phyloP scores from a whole-genome alignment of 106 monocot species.

The Cymbidium sinense region DNA sequence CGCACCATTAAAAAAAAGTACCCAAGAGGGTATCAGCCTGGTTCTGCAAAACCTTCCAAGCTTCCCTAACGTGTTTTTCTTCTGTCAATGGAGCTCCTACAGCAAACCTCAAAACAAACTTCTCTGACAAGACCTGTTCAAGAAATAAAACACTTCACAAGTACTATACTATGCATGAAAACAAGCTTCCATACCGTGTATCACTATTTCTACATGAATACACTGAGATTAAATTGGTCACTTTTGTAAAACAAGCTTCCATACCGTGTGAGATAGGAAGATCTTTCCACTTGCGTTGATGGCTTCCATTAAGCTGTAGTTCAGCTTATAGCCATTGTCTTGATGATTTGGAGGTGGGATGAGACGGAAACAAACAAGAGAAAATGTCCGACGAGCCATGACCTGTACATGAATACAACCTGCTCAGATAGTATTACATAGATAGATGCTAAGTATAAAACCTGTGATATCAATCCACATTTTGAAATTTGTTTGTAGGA shows the following conservation, averaged over 20 bases:
- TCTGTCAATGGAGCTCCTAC: constrained; percentile 71
- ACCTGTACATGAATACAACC: too few species aligned
- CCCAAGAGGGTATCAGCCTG: constrained; percentile 39
- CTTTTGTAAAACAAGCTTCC: constrained; percentile 13
- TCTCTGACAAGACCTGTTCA: constrained; percentile 50
- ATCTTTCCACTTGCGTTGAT: constrained; percentile 62
- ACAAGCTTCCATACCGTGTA: too few species aligned
- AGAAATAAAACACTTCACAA: too few species aligned
- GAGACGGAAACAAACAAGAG: constrained; percentile 72
- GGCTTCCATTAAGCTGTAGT: constrained; percentile 44
- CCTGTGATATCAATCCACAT: too few species aligned
- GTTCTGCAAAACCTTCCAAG: constrained; percentile 59
- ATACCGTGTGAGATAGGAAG: constrained; percentile 66
- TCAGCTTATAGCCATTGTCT: constrained; percentile 51
- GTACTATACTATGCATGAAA: not conserved
- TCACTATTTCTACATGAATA: not conserved
- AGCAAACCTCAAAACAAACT: constrained; percentile 54
- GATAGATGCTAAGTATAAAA: too few species aligned
- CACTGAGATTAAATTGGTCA: too few species aligned
- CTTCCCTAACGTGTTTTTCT: constrained; percentile 43
- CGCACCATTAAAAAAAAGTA: not conserved
- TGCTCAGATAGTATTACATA: too few species aligned
- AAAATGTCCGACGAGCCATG: constrained; percentile 46
- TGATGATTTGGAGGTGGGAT: constrained; percentile 27
- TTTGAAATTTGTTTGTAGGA: too few species aligned